Evolutionary conservation across 257 asterid species (phyloP).

Genomic region (Thymus mandschuricus): DNA sequence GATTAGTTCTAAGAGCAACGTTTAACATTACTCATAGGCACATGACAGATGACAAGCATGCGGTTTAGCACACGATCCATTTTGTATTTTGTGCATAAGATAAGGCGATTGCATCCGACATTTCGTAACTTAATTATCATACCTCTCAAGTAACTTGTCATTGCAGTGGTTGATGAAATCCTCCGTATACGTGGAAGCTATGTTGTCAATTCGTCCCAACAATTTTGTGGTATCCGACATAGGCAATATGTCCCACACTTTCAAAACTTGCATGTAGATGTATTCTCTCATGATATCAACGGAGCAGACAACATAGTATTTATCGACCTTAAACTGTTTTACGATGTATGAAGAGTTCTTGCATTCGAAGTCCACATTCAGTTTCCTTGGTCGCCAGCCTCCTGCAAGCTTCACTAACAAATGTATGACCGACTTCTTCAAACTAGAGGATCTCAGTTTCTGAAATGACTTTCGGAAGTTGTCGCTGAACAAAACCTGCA

Average conservation of each 20-base stretch:
- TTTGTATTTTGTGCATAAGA: too few relatives aligned
- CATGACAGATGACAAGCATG: not conserved
- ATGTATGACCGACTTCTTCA: constrained; percentile 48
- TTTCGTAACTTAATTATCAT: constrained; percentile 9
- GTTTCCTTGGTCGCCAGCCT: constrained; percentile 78
- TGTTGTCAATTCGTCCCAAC: constrained; percentile 49
- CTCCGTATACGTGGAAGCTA: constrained; percentile 48
- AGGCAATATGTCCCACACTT: constrained; percentile 64
- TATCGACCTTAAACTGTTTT: constrained; percentile 58
- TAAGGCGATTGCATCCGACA: not conserved
- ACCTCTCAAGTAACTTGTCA: constrained; percentile 53
- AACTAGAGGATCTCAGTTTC: constrained; percentile 33
- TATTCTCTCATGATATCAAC: constrained; percentile 46
- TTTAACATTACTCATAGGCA: too few relatives aligned
- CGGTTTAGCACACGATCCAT: too few relatives aligned
- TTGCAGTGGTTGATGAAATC: constrained; percentile 54
- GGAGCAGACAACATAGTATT: constrained; percentile 50
- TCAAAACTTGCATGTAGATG: constrained; percentile 54
- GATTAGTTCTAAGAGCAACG: not conserved
- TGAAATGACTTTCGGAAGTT: constrained; percentile 59
- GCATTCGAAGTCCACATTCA: constrained; percentile 47
- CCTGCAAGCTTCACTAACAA: constrained; percentile 54
- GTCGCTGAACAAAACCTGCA: constrained; percentile 62
- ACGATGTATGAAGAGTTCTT: constrained; percentile 47
- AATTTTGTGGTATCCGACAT: constrained; percentile 48